Percentiles rank a stretch among this genome's conserved stretches.
These are phyloP conservation scores for Fraxinus angustifolia DNA, from an alignment of 305 asterid genomes.

Conservation along the genomic window DNA sequence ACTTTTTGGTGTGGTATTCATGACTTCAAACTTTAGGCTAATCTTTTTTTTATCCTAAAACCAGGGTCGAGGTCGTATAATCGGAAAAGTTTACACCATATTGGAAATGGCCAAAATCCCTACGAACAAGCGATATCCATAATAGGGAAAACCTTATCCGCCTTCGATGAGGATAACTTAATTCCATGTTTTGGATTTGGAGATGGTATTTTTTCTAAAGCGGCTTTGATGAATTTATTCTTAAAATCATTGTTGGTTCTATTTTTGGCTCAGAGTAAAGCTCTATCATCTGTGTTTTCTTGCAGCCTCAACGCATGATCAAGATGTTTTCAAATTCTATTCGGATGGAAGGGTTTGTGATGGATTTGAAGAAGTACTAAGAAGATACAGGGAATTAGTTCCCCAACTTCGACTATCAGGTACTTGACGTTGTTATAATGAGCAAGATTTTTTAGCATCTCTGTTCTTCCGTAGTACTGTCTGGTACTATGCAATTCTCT, in stretches of 20 bases:
- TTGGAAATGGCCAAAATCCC: conserved; percentile 40
- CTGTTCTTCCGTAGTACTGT: background rate
- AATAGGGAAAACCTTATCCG: conserved; percentile 46
- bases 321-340: conserved; percentile 44
- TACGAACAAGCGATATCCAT: conserved; percentile 55
- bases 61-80: conserved; percentile 43
- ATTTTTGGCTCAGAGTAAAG: background rate
- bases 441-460: background rate
- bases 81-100: conserved; percentile 43
- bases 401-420: conserved; percentile 52
- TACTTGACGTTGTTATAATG: background rate
- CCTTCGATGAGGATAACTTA: conserved; percentile 51
- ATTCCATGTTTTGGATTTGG: conserved; percentile 58
- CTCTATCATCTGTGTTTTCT: background rate
- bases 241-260: background rate
- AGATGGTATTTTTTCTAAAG: conserved; percentile 33
- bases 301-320: conserved; percentile 56
- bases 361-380: conserved; percentile 48
- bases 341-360: conserved; percentile 45
- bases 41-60: background rate
- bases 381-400: conserved; percentile 42
- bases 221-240: background rate
- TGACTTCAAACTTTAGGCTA: background rate
- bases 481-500: background rate
- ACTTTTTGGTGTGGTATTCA: background rate